Base-by-base conservation (phyloP, 139 green algal species). In the Micromonas commoda region DNA sequence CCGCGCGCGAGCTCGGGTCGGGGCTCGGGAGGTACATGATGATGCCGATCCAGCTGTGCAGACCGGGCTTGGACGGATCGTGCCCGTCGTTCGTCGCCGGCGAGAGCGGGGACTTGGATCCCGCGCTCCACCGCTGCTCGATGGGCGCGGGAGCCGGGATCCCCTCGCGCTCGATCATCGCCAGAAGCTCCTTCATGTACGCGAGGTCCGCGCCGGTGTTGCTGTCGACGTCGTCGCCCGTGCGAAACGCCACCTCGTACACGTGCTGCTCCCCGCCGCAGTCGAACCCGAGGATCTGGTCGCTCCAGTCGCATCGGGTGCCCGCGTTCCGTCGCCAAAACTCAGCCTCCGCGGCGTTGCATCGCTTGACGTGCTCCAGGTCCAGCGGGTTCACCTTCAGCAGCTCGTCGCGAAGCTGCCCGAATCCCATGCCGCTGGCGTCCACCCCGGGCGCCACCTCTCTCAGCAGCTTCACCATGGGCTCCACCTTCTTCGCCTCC, bases 181-280 rank as follows among this genome's bases (percentile, higher is more conserved):
- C 64, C 80, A 97, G 76, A 57, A 98, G 75, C n/a, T 95, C 87
- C 31, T 88, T 78, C 85, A 96, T 88, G 76, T 88, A 95, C 13
- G 82, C 76, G 23, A 96, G 76, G 83, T 94, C 90, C 21, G 34
- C 35, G 3, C 24, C 35, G 20, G 28, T 33, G 63, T 32, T 39
- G n/a, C n/a, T 39, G 1, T 9, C 63, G 1, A 37, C 2, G 28
- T 34, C 24, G 38, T 75, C 54, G 63, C 71, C 64, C 1, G 26
- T 38, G 0, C 88, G 89, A 80, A 93, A 91, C 16, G 84, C 86
- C 16, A 95, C 89, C 84, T 99, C 95, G 64, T 94, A 82, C 79
- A 99, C 95, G 92, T 93, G 98, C 86, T 99, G 95, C 87, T 97
- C 89, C 1, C 95, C 95, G 1, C 94, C 95, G 80, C 95, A 99